These are phyloP conservation scores for Chlorella ohadii DNA, from an alignment of 139 green algal species.

Conservation along the genomic window DNA sequence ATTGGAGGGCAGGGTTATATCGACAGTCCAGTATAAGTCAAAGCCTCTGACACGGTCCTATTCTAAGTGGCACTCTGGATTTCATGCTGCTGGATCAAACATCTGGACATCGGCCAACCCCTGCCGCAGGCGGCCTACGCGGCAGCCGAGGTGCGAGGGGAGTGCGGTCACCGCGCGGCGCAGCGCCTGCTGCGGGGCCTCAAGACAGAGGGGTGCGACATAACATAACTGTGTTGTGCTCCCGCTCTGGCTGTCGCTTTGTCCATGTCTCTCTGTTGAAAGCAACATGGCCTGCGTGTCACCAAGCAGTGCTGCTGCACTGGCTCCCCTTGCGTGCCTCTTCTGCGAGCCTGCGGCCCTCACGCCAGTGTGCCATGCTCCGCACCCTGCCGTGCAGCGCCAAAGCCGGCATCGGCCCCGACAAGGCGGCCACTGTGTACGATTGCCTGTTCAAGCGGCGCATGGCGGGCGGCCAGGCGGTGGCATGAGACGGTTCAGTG, in stretches of 20 bases:
- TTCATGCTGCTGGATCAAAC: not conserved
- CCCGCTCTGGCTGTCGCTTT: no score
- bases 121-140: not conserved
- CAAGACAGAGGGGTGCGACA: not conserved
- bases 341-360: not conserved
- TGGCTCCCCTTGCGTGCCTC: no score
- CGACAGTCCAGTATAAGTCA: no score
- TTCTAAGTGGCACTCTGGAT: not conserved
- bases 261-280: no score
- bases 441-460: conserved; percentile 11
- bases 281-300: no score
- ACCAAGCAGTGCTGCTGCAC: no score
- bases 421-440: conserved; percentile 13
- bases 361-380: no score
- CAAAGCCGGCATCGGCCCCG: conserved; percentile 12
- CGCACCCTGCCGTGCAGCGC: not conserved
- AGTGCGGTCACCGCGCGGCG: conserved; percentile 7
- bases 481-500: no score
- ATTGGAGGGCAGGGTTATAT: no score
- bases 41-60: no score
- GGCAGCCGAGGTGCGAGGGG: not conserved
- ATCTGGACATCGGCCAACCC: not conserved
- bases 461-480: not conserved
- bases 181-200: conserved; percentile 47
- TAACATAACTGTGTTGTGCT: no score